A percentile compares a stretch with the other conserved stretches of the same genome.
Evolutionary conservation across 306 rosid species (phyloP).

Genomic region (Quercus agrifolia): DNA sequence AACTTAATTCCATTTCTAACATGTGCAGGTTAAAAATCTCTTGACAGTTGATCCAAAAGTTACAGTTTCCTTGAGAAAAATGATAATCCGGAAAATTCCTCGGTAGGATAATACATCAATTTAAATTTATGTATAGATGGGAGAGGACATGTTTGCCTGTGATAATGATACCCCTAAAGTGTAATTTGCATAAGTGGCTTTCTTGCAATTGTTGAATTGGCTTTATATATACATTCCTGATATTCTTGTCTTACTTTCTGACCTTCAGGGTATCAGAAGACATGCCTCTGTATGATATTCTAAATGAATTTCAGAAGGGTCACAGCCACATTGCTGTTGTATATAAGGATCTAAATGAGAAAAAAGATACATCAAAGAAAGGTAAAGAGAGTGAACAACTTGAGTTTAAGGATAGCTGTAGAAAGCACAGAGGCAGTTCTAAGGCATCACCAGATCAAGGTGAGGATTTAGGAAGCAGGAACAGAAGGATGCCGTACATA

Average conservation of each 20-base stretch:
- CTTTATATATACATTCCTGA: conserved; percentile 2
- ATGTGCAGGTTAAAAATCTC: conserved; percentile 87
- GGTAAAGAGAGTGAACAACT: conserved; percentile 40
- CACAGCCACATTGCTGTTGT: conserved; percentile 99
- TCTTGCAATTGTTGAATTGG: conserved; percentile 9
- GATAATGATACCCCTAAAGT: conserved; percentile 1
- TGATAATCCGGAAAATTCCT: conserved; percentile 87
- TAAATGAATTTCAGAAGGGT: conserved; percentile 96
- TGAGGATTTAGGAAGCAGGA: conserved; percentile 26
- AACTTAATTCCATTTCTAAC: conserved; percentile 9
- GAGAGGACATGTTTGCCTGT: conserved; percentile 6
- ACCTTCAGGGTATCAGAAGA: conserved; percentile 83
- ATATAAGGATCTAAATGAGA: conserved; percentile 62
- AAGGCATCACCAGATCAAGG: conserved; percentile 49
- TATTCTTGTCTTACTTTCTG: conserved; percentile 12
- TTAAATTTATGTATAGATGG: conserved; percentile 8
- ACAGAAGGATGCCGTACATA: not conserved
- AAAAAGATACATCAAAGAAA: conserved; percentile 38
- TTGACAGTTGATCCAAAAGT: conserved; percentile 72
- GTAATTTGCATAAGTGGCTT: not conserved
- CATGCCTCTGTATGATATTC: conserved; percentile 93
- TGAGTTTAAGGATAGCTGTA: conserved; percentile 45
- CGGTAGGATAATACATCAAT: conserved; percentile 46
- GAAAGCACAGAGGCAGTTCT: conserved; percentile 31
- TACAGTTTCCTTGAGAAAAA: conserved; percentile 65